These are phyloP conservation scores for Claviceps purpurea DNA, from an alignment of 2,329 filamentous ascomycete genomes.

Conservation along the genomic window DNA sequence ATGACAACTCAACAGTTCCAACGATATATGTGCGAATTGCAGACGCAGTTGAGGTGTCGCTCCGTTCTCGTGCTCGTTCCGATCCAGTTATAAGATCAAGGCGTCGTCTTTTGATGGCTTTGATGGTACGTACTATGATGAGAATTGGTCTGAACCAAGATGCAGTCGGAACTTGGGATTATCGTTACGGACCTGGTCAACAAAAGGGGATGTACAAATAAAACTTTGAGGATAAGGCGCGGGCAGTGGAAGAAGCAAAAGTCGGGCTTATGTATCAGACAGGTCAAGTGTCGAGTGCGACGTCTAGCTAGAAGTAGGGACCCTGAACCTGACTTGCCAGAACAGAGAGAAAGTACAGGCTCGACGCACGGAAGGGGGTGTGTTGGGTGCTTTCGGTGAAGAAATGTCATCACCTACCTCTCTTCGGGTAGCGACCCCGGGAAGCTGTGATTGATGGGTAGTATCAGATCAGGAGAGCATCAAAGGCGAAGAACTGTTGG, in stretches of 20 bases:
- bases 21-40: constrained; percentile 2
- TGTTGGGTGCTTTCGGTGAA: constrained; percentile 1
- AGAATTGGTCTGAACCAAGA: neutral
- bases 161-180: neutral
- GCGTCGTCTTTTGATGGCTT: neutral
- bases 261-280: neutral
- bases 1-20: constrained; percentile 23
- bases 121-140: neutral
- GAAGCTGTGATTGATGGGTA: constrained; percentile 3
- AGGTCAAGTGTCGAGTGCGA: neutral
- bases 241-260: neutral
- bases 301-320: neutral
- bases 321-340: neutral
- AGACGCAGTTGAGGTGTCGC: constrained; percentile 1
- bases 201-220: neutral
- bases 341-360: neutral
- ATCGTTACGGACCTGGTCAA: neutral
- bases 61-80: neutral
- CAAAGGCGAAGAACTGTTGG: neutral
- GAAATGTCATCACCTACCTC: constrained; percentile 5
- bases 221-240: neutral
- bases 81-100: neutral
- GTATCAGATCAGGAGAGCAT: neutral
- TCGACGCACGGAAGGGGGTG: neutral
- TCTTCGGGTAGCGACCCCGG: constrained; percentile 1